Base-by-base conservation (phyloP, 1,284 basidiomycete species). In the Peniophora sp. region DNA sequence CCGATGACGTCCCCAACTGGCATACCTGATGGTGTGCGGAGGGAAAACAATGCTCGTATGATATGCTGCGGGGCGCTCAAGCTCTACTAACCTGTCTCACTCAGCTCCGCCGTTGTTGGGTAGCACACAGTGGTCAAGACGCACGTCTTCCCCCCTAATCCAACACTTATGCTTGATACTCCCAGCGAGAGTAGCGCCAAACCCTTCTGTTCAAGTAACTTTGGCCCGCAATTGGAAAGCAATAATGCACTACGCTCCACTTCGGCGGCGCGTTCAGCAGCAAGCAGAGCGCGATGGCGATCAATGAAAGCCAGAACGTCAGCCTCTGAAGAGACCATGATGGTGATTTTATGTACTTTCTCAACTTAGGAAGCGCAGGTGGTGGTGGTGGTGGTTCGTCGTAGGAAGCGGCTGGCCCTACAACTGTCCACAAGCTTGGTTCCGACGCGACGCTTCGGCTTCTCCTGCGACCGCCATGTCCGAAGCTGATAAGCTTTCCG, bases 141-240 rank as follows among this genome's bases (percentile, higher is more conserved):
- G 61, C 64, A 95, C 89, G 83, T 92, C 73, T 95, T 96, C 22
- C 92, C 93, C 24, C 93, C 94, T 1, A 97, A 73, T 1, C 93
- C 94, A 24, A 96, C 77, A 46, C 78, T 81, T 22, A 93, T 74
- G 19, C 75, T 76, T 1, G 78, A 74, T 1, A 93, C 73, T 0
- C 86, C 83, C 9, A 97, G 72, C 25, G 84, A 83, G 27, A 81
- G 79, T 0, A 97, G 67, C 1, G 90, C 85, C 3, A 97, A 72
- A 1, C 94, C 94, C 58, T 90, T 86, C 58, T 89, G 85, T 65
- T 97, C 93, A 16, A 97, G 76, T 11, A 95, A 70, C 59, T 85
- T 92, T 0, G 88, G 87, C 3, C 85, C 77, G 61, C 90, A 93
- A 54, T 92, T 92, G 3, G 89, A 87, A 39, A 94, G 77, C 25